Conservation (phyloP, 2,329 filamentous ascomycete genomes). For the Colletotrichum godetiae region DNA sequence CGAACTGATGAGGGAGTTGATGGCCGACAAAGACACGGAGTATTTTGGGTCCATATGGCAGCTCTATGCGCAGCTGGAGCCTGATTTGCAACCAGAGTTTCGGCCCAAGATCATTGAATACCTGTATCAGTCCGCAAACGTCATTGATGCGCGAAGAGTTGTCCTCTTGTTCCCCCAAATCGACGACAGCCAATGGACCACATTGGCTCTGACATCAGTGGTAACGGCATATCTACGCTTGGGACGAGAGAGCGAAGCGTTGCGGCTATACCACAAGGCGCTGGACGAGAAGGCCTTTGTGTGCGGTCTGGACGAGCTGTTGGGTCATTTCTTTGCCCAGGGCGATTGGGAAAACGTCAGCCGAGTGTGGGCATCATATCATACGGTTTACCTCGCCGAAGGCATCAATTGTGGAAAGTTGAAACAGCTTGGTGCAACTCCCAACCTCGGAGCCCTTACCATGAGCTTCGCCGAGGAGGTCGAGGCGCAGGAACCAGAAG, state of each 20-base stretch:
- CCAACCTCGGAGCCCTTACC: slow-evolving; percentile 45
- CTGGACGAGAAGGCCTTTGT: slow-evolving; percentile 47
- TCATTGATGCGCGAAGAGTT: slow-evolving; percentile 58
- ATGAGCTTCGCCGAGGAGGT: slow-evolving; percentile 42
- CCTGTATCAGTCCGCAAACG: slow-evolving; percentile 55
- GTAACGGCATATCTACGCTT: slow-evolving; percentile 55
- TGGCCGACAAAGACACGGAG: slow-evolving; percentile 40
- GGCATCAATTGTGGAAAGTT: slow-evolving; percentile 21
- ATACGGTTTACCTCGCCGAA: slow-evolving; percentile 32
- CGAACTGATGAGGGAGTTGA: slow-evolving; percentile 38
- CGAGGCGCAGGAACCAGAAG: neutral
- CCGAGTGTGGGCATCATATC: slow-evolving; percentile 52
- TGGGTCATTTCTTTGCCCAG: slow-evolving; percentile 52
- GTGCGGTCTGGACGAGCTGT: slow-evolving; percentile 56
- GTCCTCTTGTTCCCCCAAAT: slow-evolving; percentile 56
- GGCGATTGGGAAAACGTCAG: slow-evolving; percentile 49
- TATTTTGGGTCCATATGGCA: slow-evolving; percentile 56
- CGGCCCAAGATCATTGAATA: slow-evolving; percentile 51
- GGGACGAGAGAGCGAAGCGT: slow-evolving; percentile 50
- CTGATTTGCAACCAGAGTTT: slow-evolving; percentile 42
- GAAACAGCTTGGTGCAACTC: slow-evolving; percentile 40
- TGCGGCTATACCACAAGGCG: slow-evolving; percentile 53
- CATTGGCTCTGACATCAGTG: slow-evolving; percentile 51
- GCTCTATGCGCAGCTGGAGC: slow-evolving; percentile 52
- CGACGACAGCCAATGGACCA: slow-evolving; percentile 50